Percentiles rank a stretch among this genome's conserved stretches.
These are phyloP conservation scores for Erysimum cheiri DNA, from an alignment of 441 rosid species.

Conservation along the genomic window DNA sequence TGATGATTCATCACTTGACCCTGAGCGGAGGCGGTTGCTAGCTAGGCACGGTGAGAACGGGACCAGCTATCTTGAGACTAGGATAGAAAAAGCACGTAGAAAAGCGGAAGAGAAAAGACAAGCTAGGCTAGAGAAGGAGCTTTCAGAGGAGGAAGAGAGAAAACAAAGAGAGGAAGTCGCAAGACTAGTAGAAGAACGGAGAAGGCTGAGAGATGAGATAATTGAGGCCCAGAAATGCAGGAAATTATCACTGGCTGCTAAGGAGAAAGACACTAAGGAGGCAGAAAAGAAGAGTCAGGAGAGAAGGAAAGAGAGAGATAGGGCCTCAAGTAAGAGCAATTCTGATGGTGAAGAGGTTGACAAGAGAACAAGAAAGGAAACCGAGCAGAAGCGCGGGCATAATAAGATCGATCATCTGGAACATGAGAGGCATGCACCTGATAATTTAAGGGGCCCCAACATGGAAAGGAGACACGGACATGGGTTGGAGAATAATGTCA, in stretches of 20 bases:
- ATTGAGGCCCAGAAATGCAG: slow-evolving; percentile 67
- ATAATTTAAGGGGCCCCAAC: slow-evolving; percentile 52
- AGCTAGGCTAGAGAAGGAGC: slow-evolving; percentile 91
- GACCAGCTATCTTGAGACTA: slow-evolving; percentile 64
- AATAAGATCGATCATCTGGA: slow-evolving; percentile 49
- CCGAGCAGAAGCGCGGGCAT: slow-evolving; percentile 58
- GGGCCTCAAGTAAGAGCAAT: slow-evolving; percentile 83
- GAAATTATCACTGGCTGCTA: slow-evolving; percentile 53
- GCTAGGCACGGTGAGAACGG: slow-evolving; percentile 74
- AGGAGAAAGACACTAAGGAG: slow-evolving; percentile 70
- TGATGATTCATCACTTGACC: slow-evolving; percentile 63
- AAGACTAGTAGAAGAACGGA: slow-evolving; percentile 87
- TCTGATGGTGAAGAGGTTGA: slow-evolving; percentile 89
- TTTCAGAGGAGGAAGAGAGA: slow-evolving; percentile 87
- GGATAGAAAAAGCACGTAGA: slow-evolving; percentile 87
- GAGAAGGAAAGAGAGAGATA: slow-evolving; percentile 87
- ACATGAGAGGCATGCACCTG: slow-evolving; percentile 23
- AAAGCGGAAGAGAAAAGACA: slow-evolving; percentile 97
- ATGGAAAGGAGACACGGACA: slow-evolving; percentile 59
- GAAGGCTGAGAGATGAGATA: slow-evolving; percentile 82
- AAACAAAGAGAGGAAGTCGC: slow-evolving; percentile 96
- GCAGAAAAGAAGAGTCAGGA: slow-evolving; percentile 83
- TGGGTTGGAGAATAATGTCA: slow-evolving; percentile 50
- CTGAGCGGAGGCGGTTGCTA: slow-evolving; percentile 63
- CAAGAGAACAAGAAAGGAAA: slow-evolving; percentile 67